phyloP scores from a whole-genome alignment of 352 stramenopile species.

The Globisporangium camurandrum region DNA sequence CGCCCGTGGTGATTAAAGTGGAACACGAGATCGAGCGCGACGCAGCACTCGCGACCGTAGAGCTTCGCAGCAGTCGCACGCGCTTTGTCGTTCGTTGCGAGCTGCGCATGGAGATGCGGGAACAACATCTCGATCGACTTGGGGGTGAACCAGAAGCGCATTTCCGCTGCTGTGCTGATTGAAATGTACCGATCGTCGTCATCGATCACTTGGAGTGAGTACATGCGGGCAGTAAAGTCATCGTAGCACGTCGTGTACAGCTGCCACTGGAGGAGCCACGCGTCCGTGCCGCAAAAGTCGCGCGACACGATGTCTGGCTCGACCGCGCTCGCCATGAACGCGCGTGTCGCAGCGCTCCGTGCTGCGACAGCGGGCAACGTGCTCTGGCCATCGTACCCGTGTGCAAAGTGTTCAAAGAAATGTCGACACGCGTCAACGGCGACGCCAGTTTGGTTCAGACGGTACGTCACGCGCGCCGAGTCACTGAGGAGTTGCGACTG shows the following conservation, averaged over 20 bases:
- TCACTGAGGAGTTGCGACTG: constrained; percentile 29
- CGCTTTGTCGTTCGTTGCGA: constrained; percentile 13
- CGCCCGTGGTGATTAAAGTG: constrained; percentile 24
- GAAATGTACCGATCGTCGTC: constrained; percentile 28
- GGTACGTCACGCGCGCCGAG: constrained; percentile 27
- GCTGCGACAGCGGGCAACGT: constrained; percentile 9
- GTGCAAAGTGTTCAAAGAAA: constrained; percentile 37
- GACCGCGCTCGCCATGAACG: constrained; percentile 30
- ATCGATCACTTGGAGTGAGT: constrained; percentile 21
- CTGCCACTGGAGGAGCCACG: constrained; percentile 46
- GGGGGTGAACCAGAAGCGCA: constrained; percentile 29
- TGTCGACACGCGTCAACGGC: constrained; percentile 31
- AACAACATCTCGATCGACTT: constrained; percentile 42
- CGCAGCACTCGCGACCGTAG: constrained; percentile 18
- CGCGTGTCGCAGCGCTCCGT: constrained; percentile 1
- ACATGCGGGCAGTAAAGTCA: constrained; percentile 20
- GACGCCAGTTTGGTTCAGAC: constrained; percentile 28
- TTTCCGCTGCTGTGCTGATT: constrained; percentile 24
- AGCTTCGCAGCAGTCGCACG: constrained; percentile 18
- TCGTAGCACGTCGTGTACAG: constrained; percentile 51
- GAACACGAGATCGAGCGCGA: constrained; percentile 25
- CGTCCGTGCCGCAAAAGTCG: constrained; percentile 35
- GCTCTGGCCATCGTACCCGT: constrained; percentile 40
- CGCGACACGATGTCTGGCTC: constrained; percentile 30
- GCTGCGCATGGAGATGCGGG: constrained; percentile 27